Percentiles rank a stretch among this genome's conserved stretches.
phyloP scores from a whole-genome alignment of 768 basidiomycete species.

The Dioszegia hungarica region DNA sequence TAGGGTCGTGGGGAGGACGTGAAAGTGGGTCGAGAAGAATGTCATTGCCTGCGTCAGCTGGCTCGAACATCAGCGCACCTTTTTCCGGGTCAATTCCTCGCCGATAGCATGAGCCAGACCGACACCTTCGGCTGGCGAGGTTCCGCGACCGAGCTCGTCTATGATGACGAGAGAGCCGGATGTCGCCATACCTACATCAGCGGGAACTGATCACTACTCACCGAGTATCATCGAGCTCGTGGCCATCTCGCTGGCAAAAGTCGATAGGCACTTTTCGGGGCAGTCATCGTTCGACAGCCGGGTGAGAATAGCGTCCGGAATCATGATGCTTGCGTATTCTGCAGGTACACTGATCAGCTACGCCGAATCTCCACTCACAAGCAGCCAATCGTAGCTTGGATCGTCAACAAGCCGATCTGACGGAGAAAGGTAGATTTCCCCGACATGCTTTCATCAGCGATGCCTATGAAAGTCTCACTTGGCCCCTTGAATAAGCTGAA shows the following conservation, averaged over 20 bases:
- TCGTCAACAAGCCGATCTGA: slow-evolving; percentile 73
- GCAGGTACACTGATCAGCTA: slow-evolving; percentile 63
- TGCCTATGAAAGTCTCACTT: slow-evolving; percentile 30
- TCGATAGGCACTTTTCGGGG: slow-evolving; percentile 81
- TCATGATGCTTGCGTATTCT: slow-evolving; percentile 85
- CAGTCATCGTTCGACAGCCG: slow-evolving; percentile 89
- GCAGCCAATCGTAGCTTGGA: slow-evolving; percentile 86
- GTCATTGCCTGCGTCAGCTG: slow-evolving; percentile 61
- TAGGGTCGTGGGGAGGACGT: slow-evolving; percentile 71
- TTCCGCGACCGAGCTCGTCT: slow-evolving; percentile 85
- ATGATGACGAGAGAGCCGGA: slow-evolving; percentile 70
- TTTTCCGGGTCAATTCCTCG: slow-evolving; percentile 57
- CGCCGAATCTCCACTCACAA: slow-evolving; percentile 51
- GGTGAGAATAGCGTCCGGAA: slow-evolving; percentile 77
- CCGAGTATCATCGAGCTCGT: slow-evolving; percentile 86
- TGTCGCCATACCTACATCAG: slow-evolving; percentile 58
- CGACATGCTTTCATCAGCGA: slow-evolving; percentile 58
- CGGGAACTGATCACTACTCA: slow-evolving; percentile 29
- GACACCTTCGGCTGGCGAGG: slow-evolving; percentile 70
- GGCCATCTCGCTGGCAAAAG: slow-evolving; percentile 93
- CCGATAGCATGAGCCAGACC: slow-evolving; percentile 51
- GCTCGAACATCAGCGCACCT: slow-evolving; percentile 56
- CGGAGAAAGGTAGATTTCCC: slow-evolving; percentile 92
- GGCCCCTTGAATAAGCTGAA: slow-evolving; percentile 88
- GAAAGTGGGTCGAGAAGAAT: slow-evolving; percentile 92